Evolutionary conservation across 2,329 filamentous ascomycete genomes (phyloP).

Genomic region (Nigrospora oryzae): DNA sequence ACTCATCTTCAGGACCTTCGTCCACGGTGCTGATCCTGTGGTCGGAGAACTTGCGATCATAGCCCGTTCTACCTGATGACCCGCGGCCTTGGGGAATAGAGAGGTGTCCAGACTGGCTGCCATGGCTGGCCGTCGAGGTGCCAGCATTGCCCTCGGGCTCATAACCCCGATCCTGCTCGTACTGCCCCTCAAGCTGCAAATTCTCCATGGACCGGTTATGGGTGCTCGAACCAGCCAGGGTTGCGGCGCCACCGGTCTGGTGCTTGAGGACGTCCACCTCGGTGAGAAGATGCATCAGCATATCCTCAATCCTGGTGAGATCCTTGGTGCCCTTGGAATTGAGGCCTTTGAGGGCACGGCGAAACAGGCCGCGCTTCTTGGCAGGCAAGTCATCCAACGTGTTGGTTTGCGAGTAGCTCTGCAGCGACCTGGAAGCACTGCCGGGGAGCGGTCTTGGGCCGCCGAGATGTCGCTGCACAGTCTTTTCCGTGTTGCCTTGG

Average conservation of each 20-base stretch:
- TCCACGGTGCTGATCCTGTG: slow-evolving; percentile 86
- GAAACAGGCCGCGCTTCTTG: slow-evolving; percentile 92
- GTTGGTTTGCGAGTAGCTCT: slow-evolving; percentile 42
- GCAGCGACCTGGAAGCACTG: slow-evolving; percentile 50
- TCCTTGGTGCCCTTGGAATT: slow-evolving; percentile 84
- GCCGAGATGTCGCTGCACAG: slow-evolving; percentile 71
- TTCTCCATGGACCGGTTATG: slow-evolving; percentile 60
- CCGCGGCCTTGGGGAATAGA: slow-evolving; percentile 49
- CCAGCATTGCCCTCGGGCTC: slow-evolving; percentile 76
- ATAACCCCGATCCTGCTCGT: slow-evolving; percentile 65
- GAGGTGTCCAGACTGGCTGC: slow-evolving; percentile 68
- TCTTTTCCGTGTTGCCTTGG: slow-evolving; percentile 81
- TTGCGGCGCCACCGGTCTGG: slow-evolving; percentile 35
- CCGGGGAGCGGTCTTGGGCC: slow-evolving; percentile 79
- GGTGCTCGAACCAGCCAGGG: slow-evolving; percentile 32
- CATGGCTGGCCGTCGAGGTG: slow-evolving; percentile 63
- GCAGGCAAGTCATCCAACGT: slow-evolving; percentile 48
- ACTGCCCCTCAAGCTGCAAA: slow-evolving; percentile 52
- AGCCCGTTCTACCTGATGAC: slow-evolving; percentile 31
- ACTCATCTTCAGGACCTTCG: slow-evolving; percentile 72
- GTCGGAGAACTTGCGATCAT: slow-evolving; percentile 54
- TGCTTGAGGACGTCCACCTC: slow-evolving; percentile 82
- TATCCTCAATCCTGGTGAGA: slow-evolving; percentile 78
- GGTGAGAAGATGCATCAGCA: slow-evolving; percentile 83
- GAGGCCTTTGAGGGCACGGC: slow-evolving; percentile 83